Evolutionary conservation across 1,139 yeast species (phyloP).

Genomic region (Nakaseomyces kungkrabaensis): DNA sequence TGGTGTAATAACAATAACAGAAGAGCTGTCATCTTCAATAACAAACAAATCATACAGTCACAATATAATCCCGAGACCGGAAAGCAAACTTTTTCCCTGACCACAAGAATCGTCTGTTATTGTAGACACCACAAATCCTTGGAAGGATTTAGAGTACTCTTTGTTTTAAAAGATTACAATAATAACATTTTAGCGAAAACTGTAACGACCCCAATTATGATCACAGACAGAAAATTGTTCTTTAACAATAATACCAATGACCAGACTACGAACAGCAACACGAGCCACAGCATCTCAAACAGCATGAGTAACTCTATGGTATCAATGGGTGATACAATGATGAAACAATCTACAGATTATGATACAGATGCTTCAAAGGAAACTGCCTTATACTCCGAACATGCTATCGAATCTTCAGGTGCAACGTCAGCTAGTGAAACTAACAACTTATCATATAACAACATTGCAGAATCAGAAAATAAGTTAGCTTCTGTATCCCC

Average conservation of each 20-base stretch:
- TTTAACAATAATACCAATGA: conserved; percentile 28
- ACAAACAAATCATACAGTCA: conserved; percentile 74
- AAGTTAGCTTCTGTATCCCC: not conserved
- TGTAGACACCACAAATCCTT: conserved; percentile 89
- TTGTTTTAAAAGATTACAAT: conserved; percentile 52
- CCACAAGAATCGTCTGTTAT: conserved; percentile 86
- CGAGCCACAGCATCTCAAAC: not conserved
- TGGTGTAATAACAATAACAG: conserved; percentile 68
- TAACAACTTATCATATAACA: not conserved
- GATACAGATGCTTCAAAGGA: conserved; percentile 1
- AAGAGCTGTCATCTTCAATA: conserved; percentile 80
- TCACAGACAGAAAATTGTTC: conserved; percentile 71
- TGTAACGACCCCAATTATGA: conserved; percentile 65
- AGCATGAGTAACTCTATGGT: conserved; percentile 4
- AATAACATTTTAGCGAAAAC: conserved; percentile 64
- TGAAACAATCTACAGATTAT: conserved; percentile 1
- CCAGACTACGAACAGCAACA: not conserved
- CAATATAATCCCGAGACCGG: conserved; percentile 42
- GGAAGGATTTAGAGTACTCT: conserved; percentile 64
- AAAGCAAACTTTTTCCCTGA: conserved; percentile 50
- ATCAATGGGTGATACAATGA: conserved; percentile 2
- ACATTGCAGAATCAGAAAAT: not conserved
- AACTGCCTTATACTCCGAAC: conserved; percentile 3
- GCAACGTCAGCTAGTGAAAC: conserved; percentile 1
- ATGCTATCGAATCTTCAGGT: conserved; percentile 1